These are phyloP conservation scores for Cucumis variabilis DNA, from an alignment of 331 rosid species.

Conservation along the genomic window DNA sequence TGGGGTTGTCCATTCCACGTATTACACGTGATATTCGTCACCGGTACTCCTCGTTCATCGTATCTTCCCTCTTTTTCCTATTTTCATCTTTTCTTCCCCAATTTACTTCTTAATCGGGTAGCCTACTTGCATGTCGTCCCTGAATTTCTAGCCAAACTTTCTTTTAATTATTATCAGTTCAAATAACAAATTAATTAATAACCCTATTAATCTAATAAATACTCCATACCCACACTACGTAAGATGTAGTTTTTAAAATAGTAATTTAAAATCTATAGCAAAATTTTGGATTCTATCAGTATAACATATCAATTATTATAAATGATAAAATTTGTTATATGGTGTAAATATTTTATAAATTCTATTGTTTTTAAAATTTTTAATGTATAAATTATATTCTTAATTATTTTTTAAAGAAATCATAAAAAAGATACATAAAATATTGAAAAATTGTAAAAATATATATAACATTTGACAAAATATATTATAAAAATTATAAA, in stretches of 20 bases:
- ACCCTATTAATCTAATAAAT: background rate
- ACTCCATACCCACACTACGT: background rate
- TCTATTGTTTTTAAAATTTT: too few species aligned
- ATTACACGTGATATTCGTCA: slow-evolving; percentile 7
- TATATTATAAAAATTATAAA: too few species aligned
- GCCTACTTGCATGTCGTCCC: background rate
- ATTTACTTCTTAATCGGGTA: background rate
- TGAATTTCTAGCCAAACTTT: background rate
- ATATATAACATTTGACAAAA: too few species aligned
- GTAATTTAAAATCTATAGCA: too few species aligned
- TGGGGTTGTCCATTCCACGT: background rate
- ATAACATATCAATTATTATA: too few species aligned
- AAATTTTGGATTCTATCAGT: too few species aligned
- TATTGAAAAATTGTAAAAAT: too few species aligned
- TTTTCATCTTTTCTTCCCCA: background rate
- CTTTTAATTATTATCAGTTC: background rate
- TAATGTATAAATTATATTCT: background rate
- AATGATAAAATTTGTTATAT: too few species aligned
- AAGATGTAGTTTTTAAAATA: too few species aligned
- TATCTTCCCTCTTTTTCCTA: background rate
- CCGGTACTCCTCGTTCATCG: slow-evolving; percentile 4
- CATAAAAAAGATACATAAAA: too few species aligned
- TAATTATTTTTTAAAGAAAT: too few species aligned
- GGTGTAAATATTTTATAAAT: too few species aligned
- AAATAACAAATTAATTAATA: background rate